A percentile compares a stretch with the other conserved stretches of the same genome.
Evolutionary conservation across 202 grass and related monocot genomes (phyloP).

Genomic region (Setaria viridis): DNA sequence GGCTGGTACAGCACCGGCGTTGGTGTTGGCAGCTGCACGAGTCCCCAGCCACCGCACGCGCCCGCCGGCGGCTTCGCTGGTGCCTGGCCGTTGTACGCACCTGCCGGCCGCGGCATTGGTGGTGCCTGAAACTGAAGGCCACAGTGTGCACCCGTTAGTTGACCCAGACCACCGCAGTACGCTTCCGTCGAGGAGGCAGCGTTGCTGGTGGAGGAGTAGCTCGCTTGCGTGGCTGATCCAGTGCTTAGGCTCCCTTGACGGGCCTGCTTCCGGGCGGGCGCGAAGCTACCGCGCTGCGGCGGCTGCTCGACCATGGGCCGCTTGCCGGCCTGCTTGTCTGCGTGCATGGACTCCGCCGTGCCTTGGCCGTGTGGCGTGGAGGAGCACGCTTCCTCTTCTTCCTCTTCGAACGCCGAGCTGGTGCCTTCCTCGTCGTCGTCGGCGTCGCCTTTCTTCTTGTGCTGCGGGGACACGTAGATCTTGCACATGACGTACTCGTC

Average conservation of each 20-base stretch:
- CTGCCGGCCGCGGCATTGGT: background rate
- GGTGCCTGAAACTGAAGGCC: background rate
- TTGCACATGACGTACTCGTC: constrained; percentile 47
- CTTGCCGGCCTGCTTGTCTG: constrained; percentile 1
- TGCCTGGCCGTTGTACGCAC: background rate
- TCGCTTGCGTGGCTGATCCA: background rate
- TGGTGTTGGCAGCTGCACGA: background rate
- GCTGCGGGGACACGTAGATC: constrained; percentile 41
- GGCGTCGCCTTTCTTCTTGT: background rate
- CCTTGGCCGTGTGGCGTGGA: background rate
- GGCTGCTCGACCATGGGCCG: background rate
- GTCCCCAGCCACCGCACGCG: background rate
- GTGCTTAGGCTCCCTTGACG: background rate
- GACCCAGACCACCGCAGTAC: background rate
- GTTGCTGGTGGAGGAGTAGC: background rate
- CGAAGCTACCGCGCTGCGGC: background rate
- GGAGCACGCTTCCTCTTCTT: background rate
- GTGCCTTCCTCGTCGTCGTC: background rate
- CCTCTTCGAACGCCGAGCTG: background rate
- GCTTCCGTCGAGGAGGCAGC: background rate
- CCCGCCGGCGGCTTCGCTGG: background rate
- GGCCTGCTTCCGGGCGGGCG: background rate
- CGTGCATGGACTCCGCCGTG: background rate
- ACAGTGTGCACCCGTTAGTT: background rate
- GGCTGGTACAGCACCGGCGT: background rate